Evolutionary conservation across 1,139 yeast genomes (phyloP).

Genomic region (Protomyces arabidopsidicola): DNA sequence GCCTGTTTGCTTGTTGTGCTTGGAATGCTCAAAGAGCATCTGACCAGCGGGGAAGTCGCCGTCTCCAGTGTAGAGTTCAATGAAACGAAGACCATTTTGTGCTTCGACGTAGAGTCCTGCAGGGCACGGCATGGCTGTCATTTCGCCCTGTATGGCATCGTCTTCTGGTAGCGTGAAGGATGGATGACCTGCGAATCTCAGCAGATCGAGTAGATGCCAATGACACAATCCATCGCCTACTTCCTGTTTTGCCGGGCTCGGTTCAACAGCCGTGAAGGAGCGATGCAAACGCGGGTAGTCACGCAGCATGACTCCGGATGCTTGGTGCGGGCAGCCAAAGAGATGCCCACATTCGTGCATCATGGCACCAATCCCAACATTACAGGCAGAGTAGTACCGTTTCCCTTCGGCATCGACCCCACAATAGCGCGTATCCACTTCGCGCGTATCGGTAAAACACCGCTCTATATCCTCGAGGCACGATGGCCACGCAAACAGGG

Average conservation of each 20-base stretch:
- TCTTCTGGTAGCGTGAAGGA: conserved; percentile 60
- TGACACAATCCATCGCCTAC: conserved; percentile 65
- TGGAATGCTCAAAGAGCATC: conserved; percentile 62
- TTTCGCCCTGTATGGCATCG: conserved; percentile 38
- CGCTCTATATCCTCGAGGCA: conserved; percentile 65
- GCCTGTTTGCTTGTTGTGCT: conserved; percentile 34
- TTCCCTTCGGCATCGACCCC: conserved; percentile 80
- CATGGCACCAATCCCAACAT: conserved; percentile 85
- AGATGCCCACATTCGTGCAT: conserved; percentile 93
- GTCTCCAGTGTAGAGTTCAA: conserved; percentile 55
- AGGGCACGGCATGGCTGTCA: conserved; percentile 32
- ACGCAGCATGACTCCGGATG: conserved; percentile 81
- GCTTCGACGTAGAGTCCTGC: conserved; percentile 52
- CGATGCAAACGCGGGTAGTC: conserved; percentile 79
- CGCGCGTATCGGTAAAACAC: conserved; percentile 64
- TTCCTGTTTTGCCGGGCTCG: conserved; percentile 55
- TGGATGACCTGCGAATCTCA: conserved; percentile 76
- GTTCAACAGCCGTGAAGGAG: conserved; percentile 67
- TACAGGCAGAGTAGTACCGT: conserved; percentile 87
- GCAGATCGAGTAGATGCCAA: conserved; percentile 78
- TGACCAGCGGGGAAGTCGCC: conserved; percentile 62
- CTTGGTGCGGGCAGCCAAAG: conserved; percentile 89
- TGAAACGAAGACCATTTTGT: conserved; percentile 61
- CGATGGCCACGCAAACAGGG: conserved; percentile 83
- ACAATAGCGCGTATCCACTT: conserved; percentile 59